Evolutionary conservation across 768 basidiomycete genomes (phyloP), one percentile per base, ranked within the genome.

Genomic region (Kwoniella dendrophila): DNA sequence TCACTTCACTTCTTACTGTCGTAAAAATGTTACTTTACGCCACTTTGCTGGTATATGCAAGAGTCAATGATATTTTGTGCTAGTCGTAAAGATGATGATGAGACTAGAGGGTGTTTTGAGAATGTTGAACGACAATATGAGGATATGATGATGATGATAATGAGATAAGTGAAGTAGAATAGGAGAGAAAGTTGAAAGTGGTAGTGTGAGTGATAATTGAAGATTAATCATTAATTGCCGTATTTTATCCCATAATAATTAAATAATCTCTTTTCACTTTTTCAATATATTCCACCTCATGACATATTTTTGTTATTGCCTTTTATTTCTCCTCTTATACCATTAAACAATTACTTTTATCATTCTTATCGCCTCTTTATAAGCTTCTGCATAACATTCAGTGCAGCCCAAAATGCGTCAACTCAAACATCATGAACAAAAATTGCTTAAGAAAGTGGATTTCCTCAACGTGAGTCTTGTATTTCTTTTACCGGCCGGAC

Each of bases 391-490:
- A 22, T 18, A 12, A 22, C 48, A 36, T 43, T 33, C 33, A 40
- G 36, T 34, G 29, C 26, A 59, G 24, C 18, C 29, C 65, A 73
- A 20, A 36, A 92, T 96, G 83, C 84, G 94, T 67, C 88, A 95
- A 81, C 85, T 98, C 79, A 97, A 95, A 82, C 85, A 90, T 78
- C 96, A 99, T 81, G 95, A 99, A 80, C 88, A 93, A 79, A 94
- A 89, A 74, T 84, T 96, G 33, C 85, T 94, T 78, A 93, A 90
- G 78, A 93, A 96, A 81, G 94, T 98, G 71, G 96, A 98, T 81
- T 96, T 99, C 79, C 84, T 97, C 63, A 90, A 89, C 75, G 93
- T 92, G 75, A 60, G 86, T 82, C 29, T 32, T n/a, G 30, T 58
- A 59, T 49, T 40, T 24, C 26, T 49, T 56, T 53, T 78, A 54